Evolutionary conservation across 139 green algal genomes (phyloP), one percentile per base, ranked within the genome.

Genomic region (Dunaliella primolecta): DNA sequence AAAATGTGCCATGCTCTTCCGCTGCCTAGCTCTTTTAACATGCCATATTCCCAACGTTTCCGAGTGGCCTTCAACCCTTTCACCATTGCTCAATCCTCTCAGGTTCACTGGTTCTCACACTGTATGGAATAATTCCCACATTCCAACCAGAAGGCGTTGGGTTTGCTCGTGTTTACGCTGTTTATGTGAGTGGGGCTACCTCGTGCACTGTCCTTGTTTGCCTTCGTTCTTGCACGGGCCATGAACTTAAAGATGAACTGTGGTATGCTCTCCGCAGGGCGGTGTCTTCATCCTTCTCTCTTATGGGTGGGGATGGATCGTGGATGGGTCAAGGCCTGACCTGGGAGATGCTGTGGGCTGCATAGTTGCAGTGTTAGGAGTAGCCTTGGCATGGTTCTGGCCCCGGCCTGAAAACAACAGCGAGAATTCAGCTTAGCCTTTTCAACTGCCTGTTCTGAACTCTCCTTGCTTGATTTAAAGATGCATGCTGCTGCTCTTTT

Each of bases 281-380:
- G 95, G 95, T n/a, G 91, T 98, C 80, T 98, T 98, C 85, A 96
- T 98, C 80, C 34, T 94, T 1, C 86, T 97, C 34, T 93, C 88
- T 0, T 98, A 97, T 84, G 72, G 92, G 3, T 98, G 94, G 94
- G 95, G 94, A 30, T 97, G 94, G 92, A 85, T 81, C 0, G 76
- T 97, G 34, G 94, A 98, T 64, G 84, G 87, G 2, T 88, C 92
- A 38, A 75, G 81, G 35, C 94, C 94, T 1, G 95, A 98, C 85
- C 85, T 79, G 2, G 95, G 95, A 7, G 96, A 98, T 86, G 91
- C 84, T 76, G 85, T 96, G 24, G 96, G 96, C 23, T 87, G 82
- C 0, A 88, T 57, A 3, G 88, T 98, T 0, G 94, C 93, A 0
- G 56, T 98, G 3, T 92, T 87, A 0, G 96, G 96, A 0, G 96